Percentiles rank a stretch among this genome's conserved stretches.
Evolutionary conservation across 2,329 filamentous ascomycete species (phyloP).

Genomic region (Verticillium isaacii): DNA sequence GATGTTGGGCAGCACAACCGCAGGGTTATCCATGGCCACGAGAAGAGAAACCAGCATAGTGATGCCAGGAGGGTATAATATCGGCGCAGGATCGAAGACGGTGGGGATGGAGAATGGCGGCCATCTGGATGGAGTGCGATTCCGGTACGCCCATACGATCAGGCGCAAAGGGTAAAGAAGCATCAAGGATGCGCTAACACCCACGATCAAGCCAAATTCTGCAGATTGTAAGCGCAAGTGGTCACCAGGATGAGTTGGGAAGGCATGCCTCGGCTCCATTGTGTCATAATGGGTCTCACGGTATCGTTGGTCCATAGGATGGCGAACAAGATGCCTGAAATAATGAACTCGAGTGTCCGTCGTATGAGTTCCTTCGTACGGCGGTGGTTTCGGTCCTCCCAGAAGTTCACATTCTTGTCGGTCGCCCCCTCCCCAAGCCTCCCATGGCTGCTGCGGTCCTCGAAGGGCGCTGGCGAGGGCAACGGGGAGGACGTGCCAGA

Average conservation of each 20-base stretch:
- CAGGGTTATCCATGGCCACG: conserved; percentile 56
- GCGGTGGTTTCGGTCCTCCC: conserved; percentile 24
- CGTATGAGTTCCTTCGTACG: conserved; percentile 47
- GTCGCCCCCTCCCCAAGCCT: conserved; percentile 19
- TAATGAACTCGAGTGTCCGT: conserved; percentile 45
- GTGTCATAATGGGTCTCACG: conserved; percentile 37
- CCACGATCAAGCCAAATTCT: conserved; percentile 39
- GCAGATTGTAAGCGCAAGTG: conserved; percentile 13
- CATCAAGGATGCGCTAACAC: conserved; percentile 34
- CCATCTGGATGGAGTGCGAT: conserved; percentile 28
- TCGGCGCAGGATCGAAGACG: conserved; percentile 83
- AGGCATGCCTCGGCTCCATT: conserved; percentile 45
- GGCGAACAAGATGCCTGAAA: conserved; percentile 44
- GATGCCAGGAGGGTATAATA: conserved; percentile 78
- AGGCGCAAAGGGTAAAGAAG: conserved; percentile 57
- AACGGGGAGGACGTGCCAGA: conserved; percentile 54
- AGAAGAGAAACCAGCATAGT: conserved; percentile 74
- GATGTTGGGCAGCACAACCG: conserved; percentile 70
- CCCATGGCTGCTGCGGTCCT: conserved; percentile 24
- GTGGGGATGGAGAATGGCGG: conserved; percentile 56
- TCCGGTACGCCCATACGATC: conserved; percentile 40
- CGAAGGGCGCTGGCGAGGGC: conserved; percentile 40
- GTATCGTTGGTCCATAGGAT: conserved; percentile 42
- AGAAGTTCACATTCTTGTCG: conserved; percentile 2
- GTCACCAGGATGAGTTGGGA: background rate